Conservation (phyloP, 257 asterid genomes). For the Anisodus tanguticus region DNA sequence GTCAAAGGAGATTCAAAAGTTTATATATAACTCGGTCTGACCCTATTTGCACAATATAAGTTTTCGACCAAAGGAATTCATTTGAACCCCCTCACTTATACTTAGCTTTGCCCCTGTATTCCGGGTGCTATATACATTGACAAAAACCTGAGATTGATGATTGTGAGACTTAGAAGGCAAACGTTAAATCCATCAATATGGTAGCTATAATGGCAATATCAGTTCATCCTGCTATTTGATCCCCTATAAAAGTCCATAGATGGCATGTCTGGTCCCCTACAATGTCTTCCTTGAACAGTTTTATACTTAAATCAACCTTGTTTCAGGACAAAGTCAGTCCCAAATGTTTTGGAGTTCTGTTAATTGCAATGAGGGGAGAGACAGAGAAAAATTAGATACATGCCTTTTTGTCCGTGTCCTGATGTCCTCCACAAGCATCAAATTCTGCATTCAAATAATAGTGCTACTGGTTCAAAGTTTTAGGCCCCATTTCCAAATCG, state of each 20-base stretch:
- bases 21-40: background rate
- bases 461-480: background rate
- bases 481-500: background rate
- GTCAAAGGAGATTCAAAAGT: background rate
- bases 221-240: constrained; percentile 20
- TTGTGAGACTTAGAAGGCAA: background rate
- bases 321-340: background rate
- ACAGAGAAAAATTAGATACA: background rate
- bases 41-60: background rate
- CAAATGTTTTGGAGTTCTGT: background rate
- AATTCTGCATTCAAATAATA: background rate
- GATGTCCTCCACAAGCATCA: background rate
- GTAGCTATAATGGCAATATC: background rate
- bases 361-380: background rate
- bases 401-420: background rate
- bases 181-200: background rate
- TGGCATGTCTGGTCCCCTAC: background rate
- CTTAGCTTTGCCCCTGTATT: background rate
- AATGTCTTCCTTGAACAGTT: background rate
- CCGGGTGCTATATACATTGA: background rate
- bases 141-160: background rate
- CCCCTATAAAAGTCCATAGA: background rate
- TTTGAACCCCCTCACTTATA: background rate
- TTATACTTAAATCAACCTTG: background rate
- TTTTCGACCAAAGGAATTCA: background rate